Percentiles rank a stretch among this genome's conserved stretches.
Conservation (phyloP, 1,284 basidiomycete species). For the Ceratorhiza oryzae-sativae region DNA sequence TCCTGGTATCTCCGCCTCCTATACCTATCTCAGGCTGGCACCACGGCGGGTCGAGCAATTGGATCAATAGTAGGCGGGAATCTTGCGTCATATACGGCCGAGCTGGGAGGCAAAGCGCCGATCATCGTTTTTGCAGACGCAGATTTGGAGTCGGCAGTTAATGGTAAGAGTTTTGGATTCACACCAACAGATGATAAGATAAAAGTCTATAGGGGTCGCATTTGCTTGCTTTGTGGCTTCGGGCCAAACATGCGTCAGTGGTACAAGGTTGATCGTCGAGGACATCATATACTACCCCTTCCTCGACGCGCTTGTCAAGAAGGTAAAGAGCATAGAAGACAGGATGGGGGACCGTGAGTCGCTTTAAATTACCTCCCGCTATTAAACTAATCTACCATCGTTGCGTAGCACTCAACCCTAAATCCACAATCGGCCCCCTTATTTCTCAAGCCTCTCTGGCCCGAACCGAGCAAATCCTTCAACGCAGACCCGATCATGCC, state of each 20-base stretch:
- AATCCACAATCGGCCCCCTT: slow-evolving; percentile 76
- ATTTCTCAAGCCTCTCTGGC: slow-evolving; percentile 69
- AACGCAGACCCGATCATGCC: slow-evolving; percentile 53
- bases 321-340: slow-evolving; percentile 64
- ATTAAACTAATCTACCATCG: not conserved
- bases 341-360: slow-evolving; percentile 78
- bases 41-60: slow-evolving; percentile 70
- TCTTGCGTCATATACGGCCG: slow-evolving; percentile 75
- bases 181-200: not conserved
- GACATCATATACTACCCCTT: slow-evolving; percentile 71
- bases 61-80: slow-evolving; percentile 75
- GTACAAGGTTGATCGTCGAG: slow-evolving; percentile 75
- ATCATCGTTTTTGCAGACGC: slow-evolving; percentile 80
- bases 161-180: slow-evolving; percentile 55
- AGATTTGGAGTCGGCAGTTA: slow-evolving; percentile 70
- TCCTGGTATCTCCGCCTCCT: not conserved
- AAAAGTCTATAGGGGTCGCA: slow-evolving; percentile 53
- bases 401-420: slow-evolving; percentile 66
- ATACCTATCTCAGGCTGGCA: slow-evolving; percentile 66
- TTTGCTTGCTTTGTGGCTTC: slow-evolving; percentile 86
- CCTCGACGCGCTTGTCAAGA: slow-evolving; percentile 65
- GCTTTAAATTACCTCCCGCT: not conserved
- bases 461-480: slow-evolving; percentile 67
- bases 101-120: slow-evolving; percentile 83
- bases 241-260: slow-evolving; percentile 85